Evolutionary conservation across 1,284 basidiomycete species (phyloP).

Genomic region (Stereum hirsutum): DNA sequence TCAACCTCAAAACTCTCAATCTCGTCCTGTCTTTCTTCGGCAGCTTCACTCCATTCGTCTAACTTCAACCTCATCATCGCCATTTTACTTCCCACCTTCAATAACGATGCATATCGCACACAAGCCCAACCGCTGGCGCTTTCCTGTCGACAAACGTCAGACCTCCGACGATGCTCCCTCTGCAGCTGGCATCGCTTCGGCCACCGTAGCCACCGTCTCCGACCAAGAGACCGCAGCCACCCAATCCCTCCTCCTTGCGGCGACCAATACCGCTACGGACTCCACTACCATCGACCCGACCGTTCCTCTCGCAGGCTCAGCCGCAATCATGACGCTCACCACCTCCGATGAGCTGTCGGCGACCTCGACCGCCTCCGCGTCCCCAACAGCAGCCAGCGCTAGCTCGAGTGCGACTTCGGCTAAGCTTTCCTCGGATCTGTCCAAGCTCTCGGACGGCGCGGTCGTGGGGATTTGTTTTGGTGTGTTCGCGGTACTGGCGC

Average conservation of each 20-base stretch:
- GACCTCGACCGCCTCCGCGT: slow-evolving; percentile 5
- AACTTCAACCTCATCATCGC: no score
- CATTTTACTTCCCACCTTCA: slow-evolving; percentile 7
- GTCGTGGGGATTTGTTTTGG: slow-evolving; percentile 24
- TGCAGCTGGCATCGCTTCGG: slow-evolving; percentile 11
- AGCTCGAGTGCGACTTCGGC: slow-evolving; percentile 4
- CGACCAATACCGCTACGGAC: slow-evolving; percentile 1
- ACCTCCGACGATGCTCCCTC: neutral
- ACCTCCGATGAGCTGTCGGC: slow-evolving; percentile 7
- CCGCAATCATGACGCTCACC: slow-evolving; percentile 9
- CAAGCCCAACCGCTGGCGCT: no score
- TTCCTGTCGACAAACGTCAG: slow-evolving; percentile 13
- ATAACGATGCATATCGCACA: slow-evolving; percentile 14
- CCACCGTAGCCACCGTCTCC: slow-evolving; percentile 1
- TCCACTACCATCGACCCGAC: slow-evolving; percentile 4
- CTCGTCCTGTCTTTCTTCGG: no score
- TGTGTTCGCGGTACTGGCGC: slow-evolving; percentile 19
- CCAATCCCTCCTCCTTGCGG: slow-evolving; percentile 9
- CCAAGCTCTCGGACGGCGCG: slow-evolving; percentile 19
- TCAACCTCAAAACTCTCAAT: no score
- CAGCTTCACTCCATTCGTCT: no score
- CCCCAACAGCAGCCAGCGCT: slow-evolving; percentile 1
- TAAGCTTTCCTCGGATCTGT: slow-evolving; percentile 8
- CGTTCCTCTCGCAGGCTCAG: slow-evolving; percentile 4
- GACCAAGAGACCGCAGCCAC: neutral